Evolutionary conservation across 345 rosid genomes (phyloP), one percentile per base, ranked within the genome.

Genomic region (Carallia brachiata): DNA sequence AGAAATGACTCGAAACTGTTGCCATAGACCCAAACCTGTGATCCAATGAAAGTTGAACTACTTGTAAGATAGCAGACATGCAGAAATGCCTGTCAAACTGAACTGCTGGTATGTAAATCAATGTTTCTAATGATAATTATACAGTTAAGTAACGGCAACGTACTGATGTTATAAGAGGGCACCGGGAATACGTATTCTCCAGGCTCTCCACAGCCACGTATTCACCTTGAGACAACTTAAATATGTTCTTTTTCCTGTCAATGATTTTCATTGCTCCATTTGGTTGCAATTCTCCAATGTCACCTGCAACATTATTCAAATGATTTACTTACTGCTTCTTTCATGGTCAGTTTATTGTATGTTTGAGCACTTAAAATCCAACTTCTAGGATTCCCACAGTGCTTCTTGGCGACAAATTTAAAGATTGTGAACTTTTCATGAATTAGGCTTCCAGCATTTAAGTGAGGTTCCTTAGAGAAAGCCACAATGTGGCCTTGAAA

Each of bases 141-240:
- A 10, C 50, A 12, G 17, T 44, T 44, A 44, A 16, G 13, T 4
- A 44, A 70, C 83, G 23, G 13, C 16, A 44, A 70, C 83, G 23
- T 84, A 87, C 98, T 81, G 90, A 91, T 55, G 97, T 73, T 70
- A 86, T 73, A 52, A 81, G 80, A 54, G 97, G 89, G 78, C 97
- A 90, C 63, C 88, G 86, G 36, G 82, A 73, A 78, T 90, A 95
- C 6, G 78, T 82, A 80, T 83, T 89, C 68, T 95, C 99, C 4
- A 95, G 77, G 62, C 73, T 90, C 82, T 92, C 97, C 8, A 95
- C 96, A 10, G 99, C 97, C 74, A 95, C 86, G 64, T 95, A 95
- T 86, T 95, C 99, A 28, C 97, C 97, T 75, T 95, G 97, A 27
- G 97, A 92, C 58, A 92, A 87, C 86, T 92, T 92, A 70, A 95